These are phyloP conservation scores for Zymoseptoria crescenta DNA, from an alignment of 2,329 filamentous ascomycete genomes.

Conservation along the genomic window DNA sequence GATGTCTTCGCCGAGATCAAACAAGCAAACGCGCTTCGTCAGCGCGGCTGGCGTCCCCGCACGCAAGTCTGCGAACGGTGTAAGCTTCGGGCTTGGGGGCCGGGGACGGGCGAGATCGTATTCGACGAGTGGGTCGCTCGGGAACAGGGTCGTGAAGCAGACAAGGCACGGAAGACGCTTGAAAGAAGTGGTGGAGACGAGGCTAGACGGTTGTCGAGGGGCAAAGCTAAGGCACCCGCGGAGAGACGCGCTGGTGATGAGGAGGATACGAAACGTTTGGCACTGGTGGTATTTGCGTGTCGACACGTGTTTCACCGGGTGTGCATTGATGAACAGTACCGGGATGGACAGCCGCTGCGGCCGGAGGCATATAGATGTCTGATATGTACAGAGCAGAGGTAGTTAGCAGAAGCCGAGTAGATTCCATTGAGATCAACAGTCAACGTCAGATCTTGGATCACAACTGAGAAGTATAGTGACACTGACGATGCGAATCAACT, in stretches of 20 bases:
- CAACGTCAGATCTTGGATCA: neutral
- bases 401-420: neutral
- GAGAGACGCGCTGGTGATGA: conserved; percentile 30
- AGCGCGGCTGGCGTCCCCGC: conserved; percentile 80
- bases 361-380: conserved; percentile 27
- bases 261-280: conserved; percentile 36
- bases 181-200: conserved; percentile 30
- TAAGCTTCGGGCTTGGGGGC: conserved; percentile 76
- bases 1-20: conserved; percentile 80
- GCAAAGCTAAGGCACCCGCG: conserved; percentile 46
- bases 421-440: neutral
- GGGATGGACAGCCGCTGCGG: conserved; percentile 13
- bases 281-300: conserved; percentile 61
- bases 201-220: conserved; percentile 37
- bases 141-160: conserved; percentile 36
- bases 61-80: conserved; percentile 86
- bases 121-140: conserved; percentile 75
- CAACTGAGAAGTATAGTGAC: neutral
- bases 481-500: neutral
- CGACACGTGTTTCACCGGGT: conserved; percentile 62
- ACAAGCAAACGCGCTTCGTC: conserved; percentile 64
- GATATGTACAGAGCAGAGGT: conserved; percentile 21
- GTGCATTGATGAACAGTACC: conserved; percentile 50
- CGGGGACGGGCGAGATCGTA: conserved; percentile 66
- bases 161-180: conserved; percentile 35